Evolutionary conservation across 1,284 basidiomycete species (phyloP).

Genomic region (Leccinum griseonigrum): DNA sequence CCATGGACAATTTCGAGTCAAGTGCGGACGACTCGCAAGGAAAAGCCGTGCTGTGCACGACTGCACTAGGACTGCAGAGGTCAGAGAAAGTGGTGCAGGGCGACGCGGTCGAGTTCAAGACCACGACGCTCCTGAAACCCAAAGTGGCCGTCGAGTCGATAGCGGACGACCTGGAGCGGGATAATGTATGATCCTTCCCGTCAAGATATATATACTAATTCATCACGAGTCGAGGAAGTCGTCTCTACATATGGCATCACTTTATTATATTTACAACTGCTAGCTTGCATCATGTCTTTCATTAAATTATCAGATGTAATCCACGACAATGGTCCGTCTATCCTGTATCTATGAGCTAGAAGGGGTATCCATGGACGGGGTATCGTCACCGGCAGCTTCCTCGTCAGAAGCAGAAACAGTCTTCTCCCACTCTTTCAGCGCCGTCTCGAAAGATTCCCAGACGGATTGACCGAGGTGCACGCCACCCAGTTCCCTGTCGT

Average conservation of each 20-base stretch:
- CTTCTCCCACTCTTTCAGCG: slow-evolving; percentile 61
- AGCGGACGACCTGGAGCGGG: slow-evolving; percentile 31
- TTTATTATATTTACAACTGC: slow-evolving; percentile 31
- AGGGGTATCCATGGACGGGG: slow-evolving; percentile 23
- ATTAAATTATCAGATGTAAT: slow-evolving; percentile 28
- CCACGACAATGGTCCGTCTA: neutral
- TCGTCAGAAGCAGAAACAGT: slow-evolving; percentile 30
- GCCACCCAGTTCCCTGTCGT: slow-evolving; percentile 68
- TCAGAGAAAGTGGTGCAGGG: slow-evolving; percentile 26
- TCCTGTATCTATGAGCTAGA: slow-evolving; percentile 9
- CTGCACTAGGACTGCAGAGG: slow-evolving; percentile 36
- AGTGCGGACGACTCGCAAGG: slow-evolving; percentile 10
- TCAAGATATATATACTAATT: neutral
- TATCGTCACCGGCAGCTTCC: slow-evolving; percentile 22
- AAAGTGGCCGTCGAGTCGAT: slow-evolving; percentile 37
- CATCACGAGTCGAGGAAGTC: slow-evolving; percentile 2
- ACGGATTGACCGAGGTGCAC: slow-evolving; percentile 62
- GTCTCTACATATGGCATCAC: slow-evolving; percentile 14
- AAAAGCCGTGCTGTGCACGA: slow-evolving; percentile 36
- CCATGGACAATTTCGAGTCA: slow-evolving; percentile 46
- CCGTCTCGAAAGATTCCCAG: slow-evolving; percentile 71
- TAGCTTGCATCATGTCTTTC: slow-evolving; percentile 9
- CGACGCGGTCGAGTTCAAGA: slow-evolving; percentile 26
- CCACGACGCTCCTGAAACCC: slow-evolving; percentile 35
- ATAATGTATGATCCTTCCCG: slow-evolving; percentile 16